Evolutionary conservation across 78 protist genomes (phyloP), one percentile per base, ranked within the genome.

Genomic region (Dictyostelium intermedium): DNA sequence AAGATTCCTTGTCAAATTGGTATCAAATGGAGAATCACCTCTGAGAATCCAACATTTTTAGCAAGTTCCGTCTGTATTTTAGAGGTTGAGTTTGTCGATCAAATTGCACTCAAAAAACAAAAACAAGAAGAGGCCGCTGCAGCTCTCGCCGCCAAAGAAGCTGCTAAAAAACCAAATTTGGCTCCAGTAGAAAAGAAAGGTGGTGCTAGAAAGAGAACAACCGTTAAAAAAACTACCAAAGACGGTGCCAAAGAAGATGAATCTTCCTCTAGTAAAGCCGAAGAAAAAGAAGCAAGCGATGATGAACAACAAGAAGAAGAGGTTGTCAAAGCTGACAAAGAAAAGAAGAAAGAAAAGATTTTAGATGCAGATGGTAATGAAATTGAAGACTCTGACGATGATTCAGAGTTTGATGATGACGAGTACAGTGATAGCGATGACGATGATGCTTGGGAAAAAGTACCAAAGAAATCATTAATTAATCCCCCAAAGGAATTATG

Each of bases 1-100:
- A 89, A 89, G 74, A 89, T 89, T 32, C 94, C 94, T 30, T 47
- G 72, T n/a, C 81, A 69, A 11, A 56, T 70, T 34, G 87, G 87
- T 35, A 25, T 89, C 18, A 80, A 78, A n/a, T 23, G 27, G 27
- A 78, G 82, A 85, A 60, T 45, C 9, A 23, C 87, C 16, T 77
- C 39, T 11, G 73, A 60, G 1, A 69, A 79, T 10, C 63, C 41
- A 25, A 39, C 34, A 16, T 27, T 80, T 13, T 41, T 78, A 35
- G 30, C 94, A 14, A 47, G 72, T 35, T 34, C 87, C 6, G 32
- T 80, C 9, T 89, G 85, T 25, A 80, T 43, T 5, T 18, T 89
- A 9, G 87, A 80, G 39, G 73, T 80, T 32, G 94, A 89, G 25
- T 89, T 89, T 50, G n/a, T 35, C 25, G 94, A 89, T 47, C 32